phyloP scores from a whole-genome alignment of 768 basidiomycete species.

The Leccinum broughii region DNA sequence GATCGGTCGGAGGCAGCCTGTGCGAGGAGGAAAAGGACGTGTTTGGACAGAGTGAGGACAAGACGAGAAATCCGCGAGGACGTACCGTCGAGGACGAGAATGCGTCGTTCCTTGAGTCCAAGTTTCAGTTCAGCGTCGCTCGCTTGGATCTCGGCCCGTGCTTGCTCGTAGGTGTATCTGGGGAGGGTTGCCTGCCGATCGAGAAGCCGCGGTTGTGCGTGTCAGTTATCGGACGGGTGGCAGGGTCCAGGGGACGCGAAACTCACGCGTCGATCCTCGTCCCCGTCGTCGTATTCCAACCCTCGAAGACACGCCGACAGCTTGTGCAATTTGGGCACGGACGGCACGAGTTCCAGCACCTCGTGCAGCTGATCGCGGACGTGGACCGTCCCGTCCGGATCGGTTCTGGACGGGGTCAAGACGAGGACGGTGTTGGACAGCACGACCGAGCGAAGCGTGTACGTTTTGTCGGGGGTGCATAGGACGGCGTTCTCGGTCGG shows the following conservation, averaged over 20 bases:
- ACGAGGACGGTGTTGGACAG: constrained; percentile 88
- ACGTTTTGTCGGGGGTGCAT: constrained; percentile 82
- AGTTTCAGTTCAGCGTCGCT: constrained; percentile 71
- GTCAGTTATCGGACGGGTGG: too few relatives aligned
- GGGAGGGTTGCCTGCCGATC: constrained; percentile 37
- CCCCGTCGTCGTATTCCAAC: constrained; percentile 66
- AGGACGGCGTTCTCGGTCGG: constrained; percentile 85
- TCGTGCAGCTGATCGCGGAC: constrained; percentile 83
- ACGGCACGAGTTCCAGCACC: constrained; percentile 76
- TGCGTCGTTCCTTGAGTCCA: constrained; percentile 65
- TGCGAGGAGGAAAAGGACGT: background rate
- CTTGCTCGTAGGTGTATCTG: constrained; percentile 56
- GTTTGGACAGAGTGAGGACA: too few relatives aligned
- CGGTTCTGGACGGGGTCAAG: constrained; percentile 49
- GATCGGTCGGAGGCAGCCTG: constrained; percentile 76
- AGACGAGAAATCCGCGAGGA: background rate
- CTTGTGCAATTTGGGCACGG: constrained; percentile 76
- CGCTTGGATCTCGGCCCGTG: constrained; percentile 70
- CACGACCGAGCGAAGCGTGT: constrained; percentile 77
- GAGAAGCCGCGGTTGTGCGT: background rate
- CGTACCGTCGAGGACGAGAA: constrained; percentile 71
- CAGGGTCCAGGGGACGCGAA: background rate
- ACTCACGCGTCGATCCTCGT: constrained; percentile 42
- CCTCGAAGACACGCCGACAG: constrained; percentile 62
- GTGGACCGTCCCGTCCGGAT: constrained; percentile 48